Conservation (phyloP, 768 basidiomycete genomes). For the Hortiboletus flavorubellus region DNA sequence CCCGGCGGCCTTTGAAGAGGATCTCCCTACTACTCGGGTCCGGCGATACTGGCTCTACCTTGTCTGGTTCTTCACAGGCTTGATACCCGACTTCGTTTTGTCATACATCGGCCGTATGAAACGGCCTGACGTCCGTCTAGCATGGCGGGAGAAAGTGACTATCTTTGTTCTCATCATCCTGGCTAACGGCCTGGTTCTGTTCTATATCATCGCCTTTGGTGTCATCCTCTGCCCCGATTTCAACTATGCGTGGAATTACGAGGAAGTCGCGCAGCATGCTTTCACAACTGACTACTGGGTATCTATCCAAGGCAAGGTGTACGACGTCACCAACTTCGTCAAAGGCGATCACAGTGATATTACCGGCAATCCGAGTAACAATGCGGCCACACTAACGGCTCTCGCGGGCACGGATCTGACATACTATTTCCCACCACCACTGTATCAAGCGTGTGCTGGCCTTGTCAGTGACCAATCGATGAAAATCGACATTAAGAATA, state of each 20-base stretch:
- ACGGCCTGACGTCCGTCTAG: constrained; percentile 61
- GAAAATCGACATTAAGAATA: constrained; percentile 44
- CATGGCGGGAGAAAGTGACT: constrained; percentile 68
- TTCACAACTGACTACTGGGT: constrained; percentile 58
- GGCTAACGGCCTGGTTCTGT: constrained; percentile 52
- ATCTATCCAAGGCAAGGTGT: constrained; percentile 57
- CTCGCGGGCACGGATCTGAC: constrained; percentile 64
- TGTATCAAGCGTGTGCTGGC: constrained; percentile 54
- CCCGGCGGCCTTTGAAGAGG: constrained; percentile 48
- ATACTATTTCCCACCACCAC: constrained; percentile 60
- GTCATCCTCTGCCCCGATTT: constrained; percentile 58
- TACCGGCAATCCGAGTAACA: constrained; percentile 47
- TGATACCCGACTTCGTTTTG: constrained; percentile 53
- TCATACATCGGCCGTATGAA: constrained; percentile 58
- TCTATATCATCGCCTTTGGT: constrained; percentile 67
- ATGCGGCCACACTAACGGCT: constrained; percentile 41
- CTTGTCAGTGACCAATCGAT: constrained; percentile 49
- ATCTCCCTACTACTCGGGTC: constrained; percentile 49
- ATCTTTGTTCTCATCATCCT: constrained; percentile 58
- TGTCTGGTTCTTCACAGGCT: constrained; percentile 52
- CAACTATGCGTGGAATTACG: constrained; percentile 54
- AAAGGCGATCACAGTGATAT: constrained; percentile 64
- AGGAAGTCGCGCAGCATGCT: constrained; percentile 50
- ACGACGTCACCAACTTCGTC: constrained; percentile 58
- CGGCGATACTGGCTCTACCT: constrained; percentile 58